A percentile compares a stretch with the other conserved stretches of the same genome.
Evolutionary conservation across 1,139 yeast genomes (phyloP).

Genomic region (Zygosaccharomyces pseudobailii): DNA sequence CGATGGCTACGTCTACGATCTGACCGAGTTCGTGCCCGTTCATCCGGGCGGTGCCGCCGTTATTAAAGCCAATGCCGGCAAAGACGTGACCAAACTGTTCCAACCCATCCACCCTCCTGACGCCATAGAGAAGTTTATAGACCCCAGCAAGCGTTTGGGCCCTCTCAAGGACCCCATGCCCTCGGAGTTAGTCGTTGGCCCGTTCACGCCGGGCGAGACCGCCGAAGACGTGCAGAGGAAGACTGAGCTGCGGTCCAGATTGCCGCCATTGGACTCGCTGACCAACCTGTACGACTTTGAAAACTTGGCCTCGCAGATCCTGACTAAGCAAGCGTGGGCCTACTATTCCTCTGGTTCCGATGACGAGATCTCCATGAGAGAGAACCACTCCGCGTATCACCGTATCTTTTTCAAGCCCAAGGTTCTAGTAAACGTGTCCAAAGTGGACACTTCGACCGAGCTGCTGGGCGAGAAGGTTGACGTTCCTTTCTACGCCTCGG

Average conservation of each 20-base stretch:
- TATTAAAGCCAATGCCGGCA: constrained; percentile 75
- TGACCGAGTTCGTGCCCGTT: constrained; percentile 67
- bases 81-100: constrained; percentile 84
- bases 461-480: constrained; percentile 47
- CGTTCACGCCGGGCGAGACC: constrained; percentile 35
- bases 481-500: constrained; percentile 73
- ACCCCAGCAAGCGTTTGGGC: constrained; percentile 44
- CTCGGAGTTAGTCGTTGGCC: constrained; percentile 24
- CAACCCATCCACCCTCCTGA: constrained; percentile 85
- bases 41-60: constrained; percentile 90
- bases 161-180: constrained; percentile 35
- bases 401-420: constrained; percentile 81
- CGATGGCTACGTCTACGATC: constrained; percentile 77
- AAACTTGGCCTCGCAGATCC: constrained; percentile 68
- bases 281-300: constrained; percentile 50
- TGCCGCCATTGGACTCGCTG: constrained; percentile 36
- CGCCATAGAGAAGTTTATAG: constrained; percentile 54
- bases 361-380: constrained; percentile 85
- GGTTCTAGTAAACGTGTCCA: constrained; percentile 57
- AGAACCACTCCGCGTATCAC: constrained; percentile 84
- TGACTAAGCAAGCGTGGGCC: constrained; percentile 82
- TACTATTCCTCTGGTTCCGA: constrained; percentile 90
- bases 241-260: constrained; percentile 40
- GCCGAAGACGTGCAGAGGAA: constrained; percentile 57
- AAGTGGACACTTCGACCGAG: constrained; percentile 50